These are phyloP conservation scores for Infundibulicybe gibba DNA, from an alignment of 768 basidiomycete genomes.

Conservation along the genomic window DNA sequence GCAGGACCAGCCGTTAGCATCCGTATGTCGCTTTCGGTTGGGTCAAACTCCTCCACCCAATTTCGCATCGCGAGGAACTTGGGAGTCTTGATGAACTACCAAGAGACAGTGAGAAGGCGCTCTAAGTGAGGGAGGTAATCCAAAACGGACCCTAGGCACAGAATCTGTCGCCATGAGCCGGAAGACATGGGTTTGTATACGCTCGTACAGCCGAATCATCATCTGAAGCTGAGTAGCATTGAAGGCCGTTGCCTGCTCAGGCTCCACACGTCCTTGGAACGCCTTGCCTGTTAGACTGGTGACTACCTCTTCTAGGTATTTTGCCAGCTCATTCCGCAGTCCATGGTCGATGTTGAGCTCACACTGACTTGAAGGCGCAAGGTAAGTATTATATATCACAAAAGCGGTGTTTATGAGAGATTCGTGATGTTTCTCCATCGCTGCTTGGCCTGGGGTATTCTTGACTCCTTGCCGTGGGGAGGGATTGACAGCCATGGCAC, in stretches of 20 bases:
- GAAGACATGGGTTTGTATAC: conserved; percentile 97
- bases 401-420: conserved; percentile 93
- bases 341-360: conserved; percentile 99
- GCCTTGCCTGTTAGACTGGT: conserved; percentile 70
- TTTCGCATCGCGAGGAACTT: conserved; percentile 77
- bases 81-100: conserved; percentile 84
- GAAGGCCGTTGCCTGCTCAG: conserved; percentile 76
- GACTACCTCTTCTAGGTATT: conserved; percentile 89
- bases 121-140: conserved; percentile 1
- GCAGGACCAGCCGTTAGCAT: conserved; percentile 51
- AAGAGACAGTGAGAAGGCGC: conserved; percentile 7
- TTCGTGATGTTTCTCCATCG: conserved; percentile 98
- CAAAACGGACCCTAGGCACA: conserved; percentile 78
- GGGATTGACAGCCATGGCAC: conserved; percentile 64
- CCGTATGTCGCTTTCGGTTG: conserved; percentile 56
- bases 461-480: conserved; percentile 32
- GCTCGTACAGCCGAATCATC: conserved; percentile 90
- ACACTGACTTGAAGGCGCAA: conserved; percentile 92
- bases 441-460: conserved; percentile 69
- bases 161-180: conserved; percentile 98
- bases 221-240: conserved; percentile 95
- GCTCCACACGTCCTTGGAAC: conserved; percentile 78
- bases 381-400: conserved; percentile 90
- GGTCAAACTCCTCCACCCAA: conserved; percentile 75
- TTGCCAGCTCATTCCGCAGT: conserved; percentile 89